Percentiles rank a stretch among this genome's conserved stretches.
Evolutionary conservation across 2,329 filamentous ascomycete species (phyloP).

Genomic region (Trichoderma gracile): DNA sequence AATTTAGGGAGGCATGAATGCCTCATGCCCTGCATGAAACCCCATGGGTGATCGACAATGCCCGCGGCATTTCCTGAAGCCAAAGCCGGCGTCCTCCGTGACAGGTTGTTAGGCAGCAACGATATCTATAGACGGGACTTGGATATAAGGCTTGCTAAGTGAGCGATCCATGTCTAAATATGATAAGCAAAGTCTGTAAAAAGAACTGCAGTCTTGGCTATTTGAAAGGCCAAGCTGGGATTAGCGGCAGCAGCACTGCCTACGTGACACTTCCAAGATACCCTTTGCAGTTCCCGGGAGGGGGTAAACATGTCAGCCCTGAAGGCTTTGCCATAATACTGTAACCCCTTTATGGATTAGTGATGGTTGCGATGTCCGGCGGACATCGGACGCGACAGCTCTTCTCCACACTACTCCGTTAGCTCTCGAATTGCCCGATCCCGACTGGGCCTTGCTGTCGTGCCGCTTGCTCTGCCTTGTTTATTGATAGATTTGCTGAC

Average conservation of each 20-base stretch:
- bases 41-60: not conserved
- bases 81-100: not conserved
- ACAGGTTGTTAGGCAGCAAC: not conserved
- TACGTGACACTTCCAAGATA: no score
- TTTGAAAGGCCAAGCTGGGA: not conserved
- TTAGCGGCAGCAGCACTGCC: not conserved
- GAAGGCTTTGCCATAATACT: not conserved
- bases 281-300: no score
- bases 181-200: not conserved
- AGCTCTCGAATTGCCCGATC: not conserved
- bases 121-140: no score
- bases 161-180: not conserved
- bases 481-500: constrained; percentile 5
- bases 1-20: not conserved
- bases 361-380: not conserved
- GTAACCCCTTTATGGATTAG: not conserved
- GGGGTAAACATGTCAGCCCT: not conserved
- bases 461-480: not conserved
- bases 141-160: not conserved
- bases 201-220: not conserved
- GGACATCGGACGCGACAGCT: not conserved
- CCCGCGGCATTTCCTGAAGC: no score
- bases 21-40: not conserved
- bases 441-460: not conserved
- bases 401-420: not conserved